A percentile compares a stretch with the other conserved stretches of the same genome.
Conservation (phyloP, 441 rosid species). For the Erodium trifolium region DNA sequence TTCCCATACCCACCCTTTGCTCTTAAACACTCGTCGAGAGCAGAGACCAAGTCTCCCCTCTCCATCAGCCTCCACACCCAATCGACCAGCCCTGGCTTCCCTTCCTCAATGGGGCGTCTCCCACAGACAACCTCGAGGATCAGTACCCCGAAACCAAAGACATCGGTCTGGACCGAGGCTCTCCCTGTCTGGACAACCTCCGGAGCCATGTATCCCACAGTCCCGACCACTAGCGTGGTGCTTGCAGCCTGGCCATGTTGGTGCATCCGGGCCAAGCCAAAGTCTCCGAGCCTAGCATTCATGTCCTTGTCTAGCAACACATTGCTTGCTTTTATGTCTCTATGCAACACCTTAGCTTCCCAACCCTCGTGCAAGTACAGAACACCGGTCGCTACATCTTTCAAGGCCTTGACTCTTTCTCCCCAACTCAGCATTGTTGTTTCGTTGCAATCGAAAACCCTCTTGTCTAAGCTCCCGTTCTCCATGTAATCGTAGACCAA, state of each 20-base stretch:
- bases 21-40: slow-evolving; percentile 33
- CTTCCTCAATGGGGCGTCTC: slow-evolving; percentile 61
- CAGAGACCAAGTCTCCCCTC: slow-evolving; percentile 33
- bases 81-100: slow-evolving; percentile 44
- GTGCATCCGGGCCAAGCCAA: slow-evolving; percentile 63
- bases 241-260: slow-evolving; percentile 40
- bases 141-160: slow-evolving; percentile 52
- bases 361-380: slow-evolving; percentile 70
- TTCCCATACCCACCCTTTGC: slow-evolving; percentile 18
- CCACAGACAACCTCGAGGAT: slow-evolving; percentile 73
- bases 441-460: slow-evolving; percentile 38
- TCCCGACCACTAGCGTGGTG: slow-evolving; percentile 66
- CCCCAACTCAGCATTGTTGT: slow-evolving; percentile 29
- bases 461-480: slow-evolving; percentile 58
- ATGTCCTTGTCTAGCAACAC: slow-evolving; percentile 29
- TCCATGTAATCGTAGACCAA: slow-evolving; percentile 17
- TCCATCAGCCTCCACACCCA: slow-evolving; percentile 46
- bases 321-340: slow-evolving; percentile 61
- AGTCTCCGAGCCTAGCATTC: slow-evolving; percentile 62
- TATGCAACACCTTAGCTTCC: slow-evolving; percentile 59
- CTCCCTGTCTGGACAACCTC: slow-evolving; percentile 54
- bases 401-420: slow-evolving; percentile 44
- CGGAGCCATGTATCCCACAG: slow-evolving; percentile 69
- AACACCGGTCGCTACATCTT: slow-evolving; percentile 56
- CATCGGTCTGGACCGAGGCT: slow-evolving; percentile 55